A percentile compares a stretch with the other conserved stretches of the same genome.
These are phyloP conservation scores for Populus deltoides DNA, from an alignment of 345 rosid species.

Conservation along the genomic window DNA sequence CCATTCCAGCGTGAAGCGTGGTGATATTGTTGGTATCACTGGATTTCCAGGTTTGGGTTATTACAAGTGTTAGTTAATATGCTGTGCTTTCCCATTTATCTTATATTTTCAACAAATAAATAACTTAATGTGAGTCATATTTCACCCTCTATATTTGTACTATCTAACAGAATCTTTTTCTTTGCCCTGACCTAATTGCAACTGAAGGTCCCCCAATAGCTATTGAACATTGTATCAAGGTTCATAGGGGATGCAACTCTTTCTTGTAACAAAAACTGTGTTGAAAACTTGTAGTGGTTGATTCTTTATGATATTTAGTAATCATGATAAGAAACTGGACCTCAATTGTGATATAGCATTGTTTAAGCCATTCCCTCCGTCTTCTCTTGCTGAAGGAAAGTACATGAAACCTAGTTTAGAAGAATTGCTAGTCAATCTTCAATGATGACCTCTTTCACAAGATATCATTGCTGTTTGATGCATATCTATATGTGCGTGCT, in stretches of 20 bases:
- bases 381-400: not conserved
- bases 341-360: not conserved
- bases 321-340: not conserved
- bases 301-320: not conserved
- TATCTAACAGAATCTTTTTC: not conserved
- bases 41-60: constrained; percentile 84
- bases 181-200: not conserved
- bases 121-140: not conserved
- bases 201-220: not conserved
- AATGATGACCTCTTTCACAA: not conserved
- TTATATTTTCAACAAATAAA: not conserved
- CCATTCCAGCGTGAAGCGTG: constrained; percentile 75
- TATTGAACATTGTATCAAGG: not conserved
- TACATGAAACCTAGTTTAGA: not conserved
- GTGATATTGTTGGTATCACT: constrained; percentile 86
- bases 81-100: not conserved
- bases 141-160: not conserved
- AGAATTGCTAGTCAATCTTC: not conserved
- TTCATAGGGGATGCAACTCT: not conserved
- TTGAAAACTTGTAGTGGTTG: not conserved
- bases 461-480: not conserved
- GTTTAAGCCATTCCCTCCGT: not conserved
- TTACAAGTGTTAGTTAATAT: not conserved
- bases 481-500: not conserved
- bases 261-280: not conserved